phyloP scores from a whole-genome alignment of 257 asterid genomes.

The Solanum corneliomulleri region DNA sequence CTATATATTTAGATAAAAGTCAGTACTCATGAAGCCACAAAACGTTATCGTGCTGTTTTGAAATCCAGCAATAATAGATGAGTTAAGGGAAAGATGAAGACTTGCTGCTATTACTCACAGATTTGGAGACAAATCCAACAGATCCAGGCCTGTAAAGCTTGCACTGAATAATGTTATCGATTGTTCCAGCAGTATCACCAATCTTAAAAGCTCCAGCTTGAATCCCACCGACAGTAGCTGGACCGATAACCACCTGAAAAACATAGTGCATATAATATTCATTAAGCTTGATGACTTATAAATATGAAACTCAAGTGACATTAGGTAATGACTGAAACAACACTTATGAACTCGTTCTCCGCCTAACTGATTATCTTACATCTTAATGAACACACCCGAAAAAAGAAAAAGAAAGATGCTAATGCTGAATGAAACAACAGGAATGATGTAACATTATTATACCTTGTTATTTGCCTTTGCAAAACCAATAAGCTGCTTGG shows the following conservation, averaged over 20 bases:
- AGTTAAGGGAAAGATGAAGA: background rate
- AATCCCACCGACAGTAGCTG: slow-evolving; percentile 97
- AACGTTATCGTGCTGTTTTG: background rate
- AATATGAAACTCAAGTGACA: background rate
- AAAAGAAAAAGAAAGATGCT: background rate
- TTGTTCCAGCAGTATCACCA: slow-evolving; percentile 98
- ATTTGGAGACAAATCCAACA: slow-evolving; percentile 97
- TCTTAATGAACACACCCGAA: too few species aligned
- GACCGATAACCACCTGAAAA: slow-evolving; percentile 83
- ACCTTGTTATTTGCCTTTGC: slow-evolving; percentile 97
- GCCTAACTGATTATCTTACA: too few species aligned
- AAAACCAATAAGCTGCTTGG: slow-evolving; percentile 92
- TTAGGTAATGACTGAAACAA: background rate
- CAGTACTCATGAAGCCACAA: slow-evolving; percentile 3
- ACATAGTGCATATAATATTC: background rate
- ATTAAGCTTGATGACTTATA: background rate
- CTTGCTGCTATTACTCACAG: slow-evolving; percentile 37
- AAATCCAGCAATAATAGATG: background rate
- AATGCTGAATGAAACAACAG: background rate
- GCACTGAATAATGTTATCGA: slow-evolving; percentile 88
- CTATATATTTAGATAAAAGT: slow-evolving; percentile 27
- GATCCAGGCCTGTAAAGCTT: slow-evolving; percentile 98
- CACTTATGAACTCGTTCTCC: background rate
- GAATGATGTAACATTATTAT: background rate
- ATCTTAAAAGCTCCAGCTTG: slow-evolving; percentile 99